Evolutionary conservation across 1,284 basidiomycete genomes (phyloP), one percentile per base, ranked within the genome.

Genomic region (Leccinum fallax): DNA sequence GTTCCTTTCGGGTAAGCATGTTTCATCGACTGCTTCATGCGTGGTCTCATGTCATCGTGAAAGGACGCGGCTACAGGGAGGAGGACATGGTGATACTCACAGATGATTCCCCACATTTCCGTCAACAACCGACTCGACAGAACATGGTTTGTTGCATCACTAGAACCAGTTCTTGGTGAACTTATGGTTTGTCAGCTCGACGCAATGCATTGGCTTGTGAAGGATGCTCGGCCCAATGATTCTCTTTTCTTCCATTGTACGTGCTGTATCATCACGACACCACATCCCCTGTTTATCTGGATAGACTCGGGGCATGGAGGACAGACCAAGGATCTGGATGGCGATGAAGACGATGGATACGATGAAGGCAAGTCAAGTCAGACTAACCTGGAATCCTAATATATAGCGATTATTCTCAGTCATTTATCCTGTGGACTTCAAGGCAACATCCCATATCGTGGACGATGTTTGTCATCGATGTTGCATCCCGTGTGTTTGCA

Each of bases 201-300:
- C 60, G 94, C 89, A 2, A 95, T 96, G 92, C 83, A 87, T 65
- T 97, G 95, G 95, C 85, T 97, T n/a, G 92, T 95, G 13, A 77
- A 76, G 9, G 89, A 82, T 66, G 94, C 94, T 15, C 77, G 80
- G 53, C 88, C 92, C 3, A 89, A 96, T 67, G 95, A 97, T 70
- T 89, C 94, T 0, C 79, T 97, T 43, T 96, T 97, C 82, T 94
- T 97, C 83, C 94, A 96, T 71, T 97, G 93, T 93, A 67, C 61
- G 87, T 72, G 4, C 13, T 21, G 16, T 38, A 40, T 11, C 55
- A 49, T 21, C 19, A 40, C 6, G 2, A 34, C 30, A 51, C 19
- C 8, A 9, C 11, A 51, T 9, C 16, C 15, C 21, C 43, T 13
- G 24, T 4, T 6, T 13, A 30, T 58, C 1, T n/a, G 52, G 53